Evolutionary conservation across 208 protist genomes (phyloP).

Genomic region (Wallacemonas sp.): DNA sequence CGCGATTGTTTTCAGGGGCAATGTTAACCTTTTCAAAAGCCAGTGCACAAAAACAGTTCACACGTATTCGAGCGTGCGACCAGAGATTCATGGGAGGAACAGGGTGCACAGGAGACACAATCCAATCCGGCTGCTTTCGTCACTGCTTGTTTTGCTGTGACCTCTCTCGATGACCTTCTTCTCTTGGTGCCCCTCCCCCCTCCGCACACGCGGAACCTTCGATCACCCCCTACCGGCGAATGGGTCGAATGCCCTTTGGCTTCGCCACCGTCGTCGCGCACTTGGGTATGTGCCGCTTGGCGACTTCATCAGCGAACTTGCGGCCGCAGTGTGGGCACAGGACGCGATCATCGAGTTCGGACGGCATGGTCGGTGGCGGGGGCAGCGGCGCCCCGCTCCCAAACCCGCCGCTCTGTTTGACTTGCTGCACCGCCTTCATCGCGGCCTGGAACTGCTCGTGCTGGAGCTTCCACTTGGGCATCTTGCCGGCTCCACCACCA

Average conservation of each 20-base stretch:
- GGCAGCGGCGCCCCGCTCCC: constrained; percentile 15
- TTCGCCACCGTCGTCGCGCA: constrained; percentile 88
- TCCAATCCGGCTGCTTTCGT: too few relatives aligned
- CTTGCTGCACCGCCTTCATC: constrained; percentile 68
- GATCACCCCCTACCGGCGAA: too few relatives aligned
- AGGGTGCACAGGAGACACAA: too few relatives aligned
- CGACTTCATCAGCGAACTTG: constrained; percentile 83
- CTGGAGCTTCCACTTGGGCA: constrained; percentile 92
- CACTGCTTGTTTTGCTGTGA: neutral
- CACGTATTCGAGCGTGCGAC: too few relatives aligned
- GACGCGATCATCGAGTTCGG: constrained; percentile 74
- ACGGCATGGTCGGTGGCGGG: constrained; percentile 43
- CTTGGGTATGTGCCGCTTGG: constrained; percentile 89
- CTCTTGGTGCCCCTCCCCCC: constrained; percentile 16
- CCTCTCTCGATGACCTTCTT: neutral
- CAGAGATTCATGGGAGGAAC: too few relatives aligned
- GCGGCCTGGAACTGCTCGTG: constrained; percentile 91
- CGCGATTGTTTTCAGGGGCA: too few relatives aligned
- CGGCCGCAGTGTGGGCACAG: constrained; percentile 88
- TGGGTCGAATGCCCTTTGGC: constrained; percentile 78
- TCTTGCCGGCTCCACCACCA: constrained; percentile 30
- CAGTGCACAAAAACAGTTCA: too few relatives aligned
- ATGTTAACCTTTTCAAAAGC: too few relatives aligned
- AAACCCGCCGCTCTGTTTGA: constrained; percentile 28
- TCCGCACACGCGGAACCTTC: too few relatives aligned